Base-by-base conservation (phyloP, 2,329 filamentous ascomycete species). In the Trichoderma sp. region DNA sequence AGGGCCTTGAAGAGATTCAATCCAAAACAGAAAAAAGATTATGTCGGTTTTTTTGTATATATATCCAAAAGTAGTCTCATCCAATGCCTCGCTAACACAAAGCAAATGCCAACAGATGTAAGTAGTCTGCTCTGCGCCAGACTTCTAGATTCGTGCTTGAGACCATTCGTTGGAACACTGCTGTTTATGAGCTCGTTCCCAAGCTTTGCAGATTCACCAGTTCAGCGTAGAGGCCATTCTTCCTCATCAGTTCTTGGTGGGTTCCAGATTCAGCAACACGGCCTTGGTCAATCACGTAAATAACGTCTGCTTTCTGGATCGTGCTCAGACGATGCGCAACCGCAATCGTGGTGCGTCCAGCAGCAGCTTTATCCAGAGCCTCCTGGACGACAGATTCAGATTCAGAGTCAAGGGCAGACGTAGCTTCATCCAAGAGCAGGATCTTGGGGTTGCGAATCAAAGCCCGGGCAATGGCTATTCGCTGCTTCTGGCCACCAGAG, bases 211-310 rank as follows among this genome's bases (percentile, higher is more conserved):
- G 82, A 75, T 92, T 93, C 62, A 95, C 93, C 74, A 96, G 81
- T 83, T 95, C 93, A 11, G 88, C 90, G 78, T 96, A 96, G 62
- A 92, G 86, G 4, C 92, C 92, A 74, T 90, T 89, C 78, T 85
- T 87, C 75, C 85, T 86, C 87, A 93, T 90, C 76, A 95, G 79
- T 78, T 94, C 92, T 0, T 83, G 77, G 79, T 98, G 95, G 9
- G 90, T 94, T 6, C 95, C 95, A 75, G 88, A 88, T 84, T 98
- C 95, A 1, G 97, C 92, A 57, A 98, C 89, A 72, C 89, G 88
- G 8, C 95, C 96, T 76, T 93, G 91, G 80, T 98, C 95, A 79
- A 98, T 96, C n/a, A 98, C 95, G 75, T 97, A 98, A 76, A 98
- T 98, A 63, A 95, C 84, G 79, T 98, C 95, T 0, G 95, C 95